Base-by-base conservation (phyloP, 768 basidiomycete genomes). In the button mushroom (Agaricus bisporus) region DNA sequence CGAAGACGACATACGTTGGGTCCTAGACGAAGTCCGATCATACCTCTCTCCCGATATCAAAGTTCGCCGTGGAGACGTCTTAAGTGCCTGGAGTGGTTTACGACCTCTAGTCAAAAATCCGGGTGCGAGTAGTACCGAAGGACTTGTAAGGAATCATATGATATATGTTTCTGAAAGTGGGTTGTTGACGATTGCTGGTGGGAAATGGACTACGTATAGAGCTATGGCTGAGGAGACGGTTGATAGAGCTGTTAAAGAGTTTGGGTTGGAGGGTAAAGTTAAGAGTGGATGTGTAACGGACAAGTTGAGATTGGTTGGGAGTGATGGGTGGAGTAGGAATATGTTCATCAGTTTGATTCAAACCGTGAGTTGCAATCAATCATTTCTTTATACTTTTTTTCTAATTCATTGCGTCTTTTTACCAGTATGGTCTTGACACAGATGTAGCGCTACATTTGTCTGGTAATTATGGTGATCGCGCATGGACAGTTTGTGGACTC, bases 171-270 rank as follows among this genome's bases (percentile, higher is more conserved):
- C 80, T 39, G 78, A 80, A 44, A 82, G 82, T 57, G 93, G 94
- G 15, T 73, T 99, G 61, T 70, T 99, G 56, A 98, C 95, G 26
- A 93, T 98, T 61, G 93, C 91, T 2, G 95, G 95, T 15, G 95
- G 95, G 4, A 99, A 99, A 70, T 99, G 95, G 95, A 99, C 95
- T 55, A 98, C 95, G 45, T 99, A 98, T 72, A 76, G 90, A 46
- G 86, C 85, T 29, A 97, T 98, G 95, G 93, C 95, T 20, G 79
- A 93, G 72, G 95, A 98, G 73, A 88, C 93, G 0, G 86, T 98
- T 42, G 89, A 98, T 68, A 74, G 77, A 55, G 95, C 95, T 10
- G 77, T 98, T 56, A 79, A 88, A 67, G 79, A 79, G 38, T 97
- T 90, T 72, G 76, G 72, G 26, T 72, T 98, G 51, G 71, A 80